Evolutionary conservation across 2,329 filamentous ascomycete genomes (phyloP), one percentile per base, ranked within the genome.

Genomic region (Coleophoma cylindrospora): DNA sequence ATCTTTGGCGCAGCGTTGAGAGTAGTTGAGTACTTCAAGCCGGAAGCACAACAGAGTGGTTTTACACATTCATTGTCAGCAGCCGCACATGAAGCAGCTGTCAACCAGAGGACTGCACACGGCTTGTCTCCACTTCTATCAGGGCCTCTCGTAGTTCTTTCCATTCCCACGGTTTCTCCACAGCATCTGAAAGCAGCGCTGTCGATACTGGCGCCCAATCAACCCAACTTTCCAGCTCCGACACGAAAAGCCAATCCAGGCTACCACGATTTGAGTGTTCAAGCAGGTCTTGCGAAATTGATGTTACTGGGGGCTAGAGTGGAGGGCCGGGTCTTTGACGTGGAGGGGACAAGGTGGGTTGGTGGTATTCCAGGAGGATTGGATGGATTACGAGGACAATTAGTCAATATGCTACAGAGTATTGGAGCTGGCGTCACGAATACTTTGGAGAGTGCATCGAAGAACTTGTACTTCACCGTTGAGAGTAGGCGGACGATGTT

Each of bases 1-100:
- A 95, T 99, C 64, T 89, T 99, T 66, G 84, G 86, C 57, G 83
- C 89, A 15, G 91, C 92, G 1, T 74, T 97, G 54, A 86, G 87
- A 57, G 81, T 97, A 47, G 84, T 91, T 54, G 92, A 97, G 65
- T 95, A 91, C 70, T 95, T 81, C 65, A 80, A 80, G 65, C 79
- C 75, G 55, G 69, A 70, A 37, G 66, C 58, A 4, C 68, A 72
- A 15, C 58, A 66, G 5, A 60, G 62, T 33, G 56, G 64, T 8
- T 67, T 79, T 50, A 80, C 75, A 10, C 82, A 87, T 60, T 77
- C 78, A 43, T 72, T 87, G 32, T 86, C 82, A 22, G 68, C 56
- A 47, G 60, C 62, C 3, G 64, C 63, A 1, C 59, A 66, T 45
- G 53, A 61, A 19, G 62, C 69, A 64, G 55, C 69, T 12, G 50